phyloP scores from a whole-genome alignment of 1,284 basidiomycete genomes.

The Ustilago vetiveriae region DNA sequence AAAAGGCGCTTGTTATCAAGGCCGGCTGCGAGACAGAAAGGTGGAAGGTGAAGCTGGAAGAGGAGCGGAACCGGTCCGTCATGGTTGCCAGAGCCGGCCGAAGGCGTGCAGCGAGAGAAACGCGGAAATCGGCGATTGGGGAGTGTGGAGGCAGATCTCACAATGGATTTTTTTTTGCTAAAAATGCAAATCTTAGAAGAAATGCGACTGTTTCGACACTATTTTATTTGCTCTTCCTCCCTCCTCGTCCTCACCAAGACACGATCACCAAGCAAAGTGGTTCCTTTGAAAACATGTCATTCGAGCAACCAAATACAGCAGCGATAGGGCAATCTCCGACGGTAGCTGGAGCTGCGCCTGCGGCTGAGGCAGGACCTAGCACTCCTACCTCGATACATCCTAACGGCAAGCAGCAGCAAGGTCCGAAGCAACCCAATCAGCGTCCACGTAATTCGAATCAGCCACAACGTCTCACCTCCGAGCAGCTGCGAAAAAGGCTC shows the following conservation, averaged over 20 bases:
- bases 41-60: no score
- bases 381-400: slow-evolving; percentile 3
- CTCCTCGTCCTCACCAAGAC: background rate
- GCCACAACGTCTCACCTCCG: slow-evolving; percentile 33
- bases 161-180: background rate
- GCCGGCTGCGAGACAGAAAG: no score
- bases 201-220: background rate
- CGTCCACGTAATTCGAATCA: slow-evolving; percentile 18
- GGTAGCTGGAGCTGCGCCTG: background rate
- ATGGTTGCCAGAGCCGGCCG: slow-evolving; percentile 7
- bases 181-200: slow-evolving; percentile 6
- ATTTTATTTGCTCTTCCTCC: background rate
- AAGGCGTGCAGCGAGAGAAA: background rate
- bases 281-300: slow-evolving; percentile 4
- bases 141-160: slow-evolving; percentile 12
- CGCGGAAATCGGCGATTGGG: slow-evolving; percentile 2
- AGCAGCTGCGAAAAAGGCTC: slow-evolving; percentile 40
- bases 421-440: slow-evolving; percentile 11
- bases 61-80: no score
- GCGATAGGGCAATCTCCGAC: background rate
- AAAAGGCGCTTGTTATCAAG: no score
- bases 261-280: no score
- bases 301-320: slow-evolving; percentile 2
- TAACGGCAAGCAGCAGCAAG: slow-evolving; percentile 9
- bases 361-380: slow-evolving; percentile 22